Conservation (phyloP, 1,139 yeast genomes). For the Candida pseudoviswanathii region DNA sequence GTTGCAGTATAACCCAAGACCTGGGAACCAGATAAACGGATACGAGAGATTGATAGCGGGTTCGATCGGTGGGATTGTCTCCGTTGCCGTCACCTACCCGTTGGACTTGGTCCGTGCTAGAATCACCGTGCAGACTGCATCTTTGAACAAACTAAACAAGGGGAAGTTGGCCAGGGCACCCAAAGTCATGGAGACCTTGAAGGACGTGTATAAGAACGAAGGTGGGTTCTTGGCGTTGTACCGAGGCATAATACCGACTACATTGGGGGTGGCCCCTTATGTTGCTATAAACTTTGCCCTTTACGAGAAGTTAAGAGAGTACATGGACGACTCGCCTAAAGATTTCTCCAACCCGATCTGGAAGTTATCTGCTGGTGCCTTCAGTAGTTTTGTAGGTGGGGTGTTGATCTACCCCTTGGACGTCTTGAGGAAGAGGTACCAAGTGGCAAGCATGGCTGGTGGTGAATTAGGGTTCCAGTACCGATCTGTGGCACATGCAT, state of each 20-base stretch:
- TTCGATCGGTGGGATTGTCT: slow-evolving; percentile 75
- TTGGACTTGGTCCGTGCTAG: slow-evolving; percentile 89
- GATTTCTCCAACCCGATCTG: slow-evolving; percentile 50
- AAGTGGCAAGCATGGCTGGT: slow-evolving; percentile 83
- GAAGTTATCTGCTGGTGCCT: slow-evolving; percentile 79
- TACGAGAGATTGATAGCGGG: slow-evolving; percentile 73
- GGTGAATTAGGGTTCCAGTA: slow-evolving; percentile 81
- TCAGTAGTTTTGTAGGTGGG: slow-evolving; percentile 71
- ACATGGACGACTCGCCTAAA: slow-evolving; percentile 37
- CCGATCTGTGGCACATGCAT: slow-evolving; percentile 69
- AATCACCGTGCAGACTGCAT: slow-evolving; percentile 86
- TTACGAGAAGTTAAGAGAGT: slow-evolving; percentile 77
- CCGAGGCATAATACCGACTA: slow-evolving; percentile 85
- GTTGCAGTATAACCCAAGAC: slow-evolving; percentile 26
- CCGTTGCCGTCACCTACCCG: slow-evolving; percentile 88
- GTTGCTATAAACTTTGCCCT: slow-evolving; percentile 92
- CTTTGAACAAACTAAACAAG: slow-evolving; percentile 52
- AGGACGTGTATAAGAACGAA: slow-evolving; percentile 65
- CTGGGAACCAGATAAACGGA: slow-evolving; percentile 39
- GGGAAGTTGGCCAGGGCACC: slow-evolving; percentile 59
- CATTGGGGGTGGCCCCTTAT: slow-evolving; percentile 93
- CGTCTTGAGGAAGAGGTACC: slow-evolving; percentile 83
- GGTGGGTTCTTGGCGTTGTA: slow-evolving; percentile 83
- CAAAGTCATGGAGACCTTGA: slow-evolving; percentile 62
- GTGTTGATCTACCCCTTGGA: slow-evolving; percentile 90